Percentiles rank a stretch among this genome's conserved stretches.
Conservation (phyloP, 208 protist species). For the Entamoeba moshkovskii region DNA sequence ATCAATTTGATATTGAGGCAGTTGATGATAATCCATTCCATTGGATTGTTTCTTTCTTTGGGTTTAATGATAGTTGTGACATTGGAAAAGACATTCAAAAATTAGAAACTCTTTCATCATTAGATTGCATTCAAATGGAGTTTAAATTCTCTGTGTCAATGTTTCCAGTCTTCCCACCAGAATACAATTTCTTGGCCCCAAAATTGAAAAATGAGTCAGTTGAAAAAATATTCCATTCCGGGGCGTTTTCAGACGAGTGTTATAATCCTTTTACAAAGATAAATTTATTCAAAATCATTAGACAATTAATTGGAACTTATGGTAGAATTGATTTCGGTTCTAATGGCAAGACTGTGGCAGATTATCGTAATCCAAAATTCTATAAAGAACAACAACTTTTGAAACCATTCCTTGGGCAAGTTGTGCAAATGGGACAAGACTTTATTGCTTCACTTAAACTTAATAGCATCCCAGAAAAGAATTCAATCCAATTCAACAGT, state of each 20-base stretch:
- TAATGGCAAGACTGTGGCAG: not conserved
- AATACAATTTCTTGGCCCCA: not conserved
- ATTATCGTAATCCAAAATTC: not conserved
- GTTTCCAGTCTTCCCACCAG: not conserved
- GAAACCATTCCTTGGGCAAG: not conserved
- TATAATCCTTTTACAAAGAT: not conserved
- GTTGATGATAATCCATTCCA: not conserved
- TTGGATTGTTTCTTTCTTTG: not conserved
- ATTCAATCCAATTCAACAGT: not conserved
- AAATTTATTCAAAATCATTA: not conserved
- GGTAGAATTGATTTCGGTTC: not conserved
- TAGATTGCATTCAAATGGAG: not conserved
- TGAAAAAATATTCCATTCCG: not conserved
- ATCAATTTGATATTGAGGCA: not conserved
- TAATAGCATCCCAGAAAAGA: not conserved
- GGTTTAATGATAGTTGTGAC: not conserved
- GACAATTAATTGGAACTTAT: not conserved
- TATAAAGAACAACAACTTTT: not conserved
- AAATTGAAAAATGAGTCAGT: not conserved
- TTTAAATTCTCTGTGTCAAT: not conserved
- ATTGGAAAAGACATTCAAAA: not conserved
- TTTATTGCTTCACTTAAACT: not conserved
- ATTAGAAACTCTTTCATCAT: not conserved
- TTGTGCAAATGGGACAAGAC: not conserved
- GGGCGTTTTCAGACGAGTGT: not conserved